These are phyloP conservation scores for Acorus gramineus DNA, from an alignment of 106 monocot genomes.

Conservation along the genomic window DNA sequence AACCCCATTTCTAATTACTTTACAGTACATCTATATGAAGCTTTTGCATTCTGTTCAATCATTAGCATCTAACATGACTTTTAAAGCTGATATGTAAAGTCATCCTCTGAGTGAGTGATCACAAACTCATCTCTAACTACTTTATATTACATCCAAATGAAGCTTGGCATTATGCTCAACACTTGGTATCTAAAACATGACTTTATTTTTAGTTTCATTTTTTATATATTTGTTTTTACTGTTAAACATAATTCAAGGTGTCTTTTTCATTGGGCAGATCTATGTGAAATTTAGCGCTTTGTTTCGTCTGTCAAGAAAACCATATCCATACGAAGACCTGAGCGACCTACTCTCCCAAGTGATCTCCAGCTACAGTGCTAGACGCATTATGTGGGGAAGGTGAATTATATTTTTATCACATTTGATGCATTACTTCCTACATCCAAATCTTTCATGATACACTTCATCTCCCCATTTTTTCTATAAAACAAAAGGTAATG, in stretches of 20 bases:
- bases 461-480: not conserved
- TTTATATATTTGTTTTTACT: not conserved
- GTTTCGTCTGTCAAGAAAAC: conserved; percentile 61
- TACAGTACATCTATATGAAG: no score
- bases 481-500: no score
- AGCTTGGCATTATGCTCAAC: not conserved
- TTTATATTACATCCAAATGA: no score
- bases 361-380: conserved; percentile 50
- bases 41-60: no score
- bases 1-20: no score
- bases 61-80: no score
- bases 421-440: not conserved
- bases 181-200: not conserved
- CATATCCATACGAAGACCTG: conserved; percentile 62
- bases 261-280: conserved; percentile 31
- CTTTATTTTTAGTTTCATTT: not conserved
- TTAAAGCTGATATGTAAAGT: no score
- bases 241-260: not conserved
- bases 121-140: no score
- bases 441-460: not conserved
- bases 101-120: no score
- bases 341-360: conserved; percentile 38
- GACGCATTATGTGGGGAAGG: conserved; percentile 91
- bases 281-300: conserved; percentile 91
- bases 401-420: conserved; percentile 5